Conservation (phyloP, 2,329 filamentous ascomycete genomes). For the Diaporthe eres region DNA sequence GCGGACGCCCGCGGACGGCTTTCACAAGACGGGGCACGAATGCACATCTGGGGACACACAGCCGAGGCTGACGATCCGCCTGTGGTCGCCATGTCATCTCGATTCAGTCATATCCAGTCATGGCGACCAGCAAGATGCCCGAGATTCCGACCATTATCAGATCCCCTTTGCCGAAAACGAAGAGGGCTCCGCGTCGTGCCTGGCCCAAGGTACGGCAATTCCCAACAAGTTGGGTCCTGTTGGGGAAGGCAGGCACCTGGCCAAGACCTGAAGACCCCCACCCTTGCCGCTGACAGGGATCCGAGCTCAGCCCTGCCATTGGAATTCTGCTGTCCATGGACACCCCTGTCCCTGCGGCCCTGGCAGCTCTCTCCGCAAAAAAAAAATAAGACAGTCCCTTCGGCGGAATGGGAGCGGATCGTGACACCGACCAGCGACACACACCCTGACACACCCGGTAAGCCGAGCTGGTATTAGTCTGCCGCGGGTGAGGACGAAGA, state of each 20-base stretch:
- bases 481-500: background rate
- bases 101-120: slow-evolving; percentile 9
- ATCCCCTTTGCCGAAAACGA: background rate
- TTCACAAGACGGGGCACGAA: slow-evolving; percentile 24
- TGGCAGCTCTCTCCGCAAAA: slow-evolving; percentile 28
- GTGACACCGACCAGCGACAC: background rate
- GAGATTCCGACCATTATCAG: slow-evolving; percentile 29
- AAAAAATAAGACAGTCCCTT: background rate
- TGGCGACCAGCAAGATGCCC: background rate
- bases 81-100: background rate
- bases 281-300: slow-evolving; percentile 30
- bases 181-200: background rate
- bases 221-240: slow-evolving; percentile 35
- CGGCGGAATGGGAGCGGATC: slow-evolving; percentile 26
- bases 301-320: slow-evolving; percentile 32
- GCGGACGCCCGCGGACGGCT: background rate
- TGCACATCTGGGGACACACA: background rate
- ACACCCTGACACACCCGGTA: slow-evolving; percentile 7
- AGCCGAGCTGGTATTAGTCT: slow-evolving; percentile 1
- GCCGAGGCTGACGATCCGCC: slow-evolving; percentile 14
- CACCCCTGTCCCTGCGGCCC: slow-evolving; percentile 19
- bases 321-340: background rate
- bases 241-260: slow-evolving; percentile 23
- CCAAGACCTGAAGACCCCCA: slow-evolving; percentile 27
- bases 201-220: slow-evolving; percentile 24